Evolutionary conservation across 2,329 filamentous ascomycete genomes (phyloP).

Genomic region (Clonostachys rosea): DNA sequence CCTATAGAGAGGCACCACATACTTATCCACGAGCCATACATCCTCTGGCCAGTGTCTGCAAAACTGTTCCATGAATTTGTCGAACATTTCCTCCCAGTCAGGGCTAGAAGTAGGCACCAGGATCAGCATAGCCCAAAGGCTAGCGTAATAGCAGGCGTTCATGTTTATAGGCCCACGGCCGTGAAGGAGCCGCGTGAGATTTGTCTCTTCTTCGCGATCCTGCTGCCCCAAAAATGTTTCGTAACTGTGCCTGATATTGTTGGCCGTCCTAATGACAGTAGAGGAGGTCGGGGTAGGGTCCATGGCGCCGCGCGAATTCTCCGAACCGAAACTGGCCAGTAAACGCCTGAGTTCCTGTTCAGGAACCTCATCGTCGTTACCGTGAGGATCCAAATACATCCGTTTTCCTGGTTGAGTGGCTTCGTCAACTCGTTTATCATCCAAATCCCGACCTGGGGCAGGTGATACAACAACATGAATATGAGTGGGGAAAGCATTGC

Average conservation of each 20-base stretch:
- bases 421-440: slow-evolving; percentile 32
- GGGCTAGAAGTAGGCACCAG: slow-evolving; percentile 40
- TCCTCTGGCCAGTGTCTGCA: slow-evolving; percentile 52
- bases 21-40: slow-evolving; percentile 63
- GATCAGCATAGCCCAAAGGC: slow-evolving; percentile 66
- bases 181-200: slow-evolving; percentile 25
- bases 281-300: not conserved
- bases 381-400: slow-evolving; percentile 85
- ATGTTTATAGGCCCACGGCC: slow-evolving; percentile 35
- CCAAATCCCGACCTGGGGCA: slow-evolving; percentile 53
- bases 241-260: slow-evolving; percentile 73
- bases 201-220: slow-evolving; percentile 12
- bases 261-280: slow-evolving; percentile 18
- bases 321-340: not conserved
- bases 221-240: slow-evolving; percentile 18
- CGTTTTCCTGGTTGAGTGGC: slow-evolving; percentile 23
- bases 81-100: slow-evolving; percentile 57
- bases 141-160: slow-evolving; percentile 62
- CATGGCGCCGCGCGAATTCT: not conserved
- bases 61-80: slow-evolving; percentile 51
- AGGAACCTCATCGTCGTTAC: slow-evolving; percentile 62
- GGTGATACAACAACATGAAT: slow-evolving; percentile 76
- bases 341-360: slow-evolving; percentile 25
- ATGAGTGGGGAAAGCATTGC: slow-evolving; percentile 79
- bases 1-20: slow-evolving; percentile 38